Percentiles rank a stretch among this genome's conserved stretches.
phyloP scores from a whole-genome alignment of 139 green algal species.

The Klebsormidium nitens region DNA sequence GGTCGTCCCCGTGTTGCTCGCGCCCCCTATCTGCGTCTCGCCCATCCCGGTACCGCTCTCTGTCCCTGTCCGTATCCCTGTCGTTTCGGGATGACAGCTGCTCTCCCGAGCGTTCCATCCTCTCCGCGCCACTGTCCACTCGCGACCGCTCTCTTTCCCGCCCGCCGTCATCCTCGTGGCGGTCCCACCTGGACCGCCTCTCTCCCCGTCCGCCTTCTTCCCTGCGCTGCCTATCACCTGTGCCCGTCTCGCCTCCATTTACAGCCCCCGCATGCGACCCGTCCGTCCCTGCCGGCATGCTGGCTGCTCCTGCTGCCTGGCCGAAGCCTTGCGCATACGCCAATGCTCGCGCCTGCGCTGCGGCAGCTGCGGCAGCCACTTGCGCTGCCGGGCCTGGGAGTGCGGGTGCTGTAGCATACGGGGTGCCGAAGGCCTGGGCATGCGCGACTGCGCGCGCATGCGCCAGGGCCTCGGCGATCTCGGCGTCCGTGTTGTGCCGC shows the following conservation, averaged over 20 bases:
- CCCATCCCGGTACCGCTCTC: conserved; percentile 12
- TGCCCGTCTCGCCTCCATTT: background rate
- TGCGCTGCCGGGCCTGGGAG: too few relatives aligned
- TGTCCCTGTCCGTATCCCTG: conserved; percentile 11
- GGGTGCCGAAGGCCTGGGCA: too few relatives aligned
- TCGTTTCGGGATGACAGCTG: background rate
- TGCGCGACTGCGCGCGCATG: too few relatives aligned
- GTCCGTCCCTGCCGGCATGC: too few relatives aligned
- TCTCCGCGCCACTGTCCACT: conserved; percentile 2
- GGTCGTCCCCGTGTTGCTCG: background rate
- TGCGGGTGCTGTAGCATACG: too few relatives aligned
- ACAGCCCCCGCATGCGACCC: too few relatives aligned
- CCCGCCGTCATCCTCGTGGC: conserved; percentile 1
- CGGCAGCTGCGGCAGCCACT: too few relatives aligned
- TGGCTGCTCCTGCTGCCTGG: too few relatives aligned
- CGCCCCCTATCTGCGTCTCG: conserved; percentile 1
- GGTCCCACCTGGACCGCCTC: background rate
- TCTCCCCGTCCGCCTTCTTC: conserved; percentile 3
- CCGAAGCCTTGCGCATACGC: too few relatives aligned
- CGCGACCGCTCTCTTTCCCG: background rate
- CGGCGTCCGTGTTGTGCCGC: background rate
- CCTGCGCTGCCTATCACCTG: background rate
- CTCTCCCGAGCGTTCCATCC: too few relatives aligned
- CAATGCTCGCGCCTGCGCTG: too few relatives aligned
- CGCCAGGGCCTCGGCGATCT: too few relatives aligned